Evolutionary conservation across 352 stramenopile species (phyloP), one percentile per base, ranked within the genome.

Genomic region (Plasmopara viticola): DNA sequence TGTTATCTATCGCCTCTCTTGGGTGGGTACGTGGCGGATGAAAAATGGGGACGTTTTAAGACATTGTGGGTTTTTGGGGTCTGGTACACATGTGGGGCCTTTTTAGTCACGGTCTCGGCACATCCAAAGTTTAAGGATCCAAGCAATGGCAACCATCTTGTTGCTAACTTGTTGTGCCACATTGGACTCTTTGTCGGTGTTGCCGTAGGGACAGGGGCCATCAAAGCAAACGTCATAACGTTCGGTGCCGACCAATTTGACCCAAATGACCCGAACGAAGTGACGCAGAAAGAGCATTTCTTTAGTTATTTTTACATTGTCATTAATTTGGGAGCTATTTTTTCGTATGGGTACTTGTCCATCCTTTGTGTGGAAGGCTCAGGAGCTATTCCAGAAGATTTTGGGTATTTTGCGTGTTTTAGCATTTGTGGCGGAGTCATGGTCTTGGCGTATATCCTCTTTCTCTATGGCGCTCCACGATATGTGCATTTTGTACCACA

Each of bases 271-370:
- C 75, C 81, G 10, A 87, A 87, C 43, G 80, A 94, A 53, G 64
- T 78, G 9, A 74, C 63, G 17, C 81, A 92, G 64, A 90, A 90
- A 50, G 68, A 87, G 30, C 77, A 79, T 25, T 97, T 95, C 48
- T 97, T 97, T 66, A 87, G 71, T 58, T 96, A 90, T 54, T 97
- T 97, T 65, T 95, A 97, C 72, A 90, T 87, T 54, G 78, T 89
- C 39, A 92, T 97, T 56, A 96, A 97, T 60, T 64, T 95, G 42
- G 89, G 89, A 48, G 86, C 89, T 15, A 81, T 95, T 53, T 87
- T 96, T 47, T 94, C 86, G 39, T 97, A 95, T 66, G 87, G 82
- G 7, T 91, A 96, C 48, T 62, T 97, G 2, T 92, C 84, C 12
- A 78, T 94, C 35, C 70, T 97, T 0, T 96, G 83, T 54, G 84